A percentile compares a stretch with the other conserved stretches of the same genome.
These are phyloP conservation scores for Leccinum subgranulosum DNA, from an alignment of 768 basidiomycete species.

Conservation along the genomic window DNA sequence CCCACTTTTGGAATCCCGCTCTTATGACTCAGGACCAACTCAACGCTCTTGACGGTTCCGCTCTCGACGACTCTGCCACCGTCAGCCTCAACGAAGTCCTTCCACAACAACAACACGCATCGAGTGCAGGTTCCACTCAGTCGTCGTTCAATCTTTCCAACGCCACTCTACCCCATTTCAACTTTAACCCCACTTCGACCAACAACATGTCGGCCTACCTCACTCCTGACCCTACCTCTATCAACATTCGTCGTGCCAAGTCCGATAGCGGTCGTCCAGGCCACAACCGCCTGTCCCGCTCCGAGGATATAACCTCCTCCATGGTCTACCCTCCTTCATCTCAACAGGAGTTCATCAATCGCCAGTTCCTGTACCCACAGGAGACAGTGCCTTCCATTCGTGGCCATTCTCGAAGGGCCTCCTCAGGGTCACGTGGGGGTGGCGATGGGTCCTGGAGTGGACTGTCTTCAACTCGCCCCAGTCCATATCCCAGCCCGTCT, in stretches of 20 bases:
- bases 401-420: conserved; percentile 42
- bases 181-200: conserved; percentile 31
- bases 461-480: conserved; percentile 41
- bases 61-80: conserved; percentile 37
- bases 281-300: conserved; percentile 53
- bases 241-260: conserved; percentile 46
- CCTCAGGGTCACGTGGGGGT: conserved; percentile 37
- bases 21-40: conserved; percentile 38
- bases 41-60: conserved; percentile 33
- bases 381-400: conserved; percentile 36
- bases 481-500: conserved; percentile 67
- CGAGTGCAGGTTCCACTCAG: conserved; percentile 23
- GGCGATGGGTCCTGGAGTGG: conserved; percentile 33
- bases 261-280: conserved; percentile 44
- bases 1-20: conserved; percentile 48
- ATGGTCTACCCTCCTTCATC: conserved; percentile 32
- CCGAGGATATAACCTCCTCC: conserved; percentile 53
- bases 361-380: conserved; percentile 43
- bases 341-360: conserved; percentile 42
- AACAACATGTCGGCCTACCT: conserved; percentile 42
- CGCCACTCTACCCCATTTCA: conserved; percentile 29
- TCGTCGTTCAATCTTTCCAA: conserved; percentile 28
- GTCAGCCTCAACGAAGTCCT: conserved; percentile 30
- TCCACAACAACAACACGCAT: conserved; percentile 27
- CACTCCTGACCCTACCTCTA: conserved; percentile 28